Evolutionary conservation across 2,329 filamentous ascomycete species (phyloP).

Genomic region (Colletotrichum phormii): DNA sequence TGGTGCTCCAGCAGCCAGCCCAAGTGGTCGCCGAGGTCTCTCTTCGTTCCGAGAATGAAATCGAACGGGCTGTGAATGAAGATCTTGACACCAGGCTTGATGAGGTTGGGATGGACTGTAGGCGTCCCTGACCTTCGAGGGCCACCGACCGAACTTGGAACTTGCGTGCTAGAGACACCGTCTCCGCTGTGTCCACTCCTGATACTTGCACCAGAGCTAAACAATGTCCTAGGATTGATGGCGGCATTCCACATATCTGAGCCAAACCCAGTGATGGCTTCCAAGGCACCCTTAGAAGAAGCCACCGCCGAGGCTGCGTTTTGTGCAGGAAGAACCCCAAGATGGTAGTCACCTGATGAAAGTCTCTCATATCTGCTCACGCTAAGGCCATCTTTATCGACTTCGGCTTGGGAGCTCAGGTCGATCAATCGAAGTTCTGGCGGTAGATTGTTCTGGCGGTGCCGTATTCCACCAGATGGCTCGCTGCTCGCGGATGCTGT

Average conservation of each 20-base stretch:
- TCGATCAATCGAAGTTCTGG: conserved; percentile 94
- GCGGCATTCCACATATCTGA: conserved; percentile 91
- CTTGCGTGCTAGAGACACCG: conserved; percentile 62
- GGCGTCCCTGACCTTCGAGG: conserved; percentile 37
- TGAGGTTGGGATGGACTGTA: conserved; percentile 63
- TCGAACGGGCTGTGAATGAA: conserved; percentile 98
- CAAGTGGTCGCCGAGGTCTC: conserved; percentile 87
- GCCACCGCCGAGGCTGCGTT: conserved; percentile 72
- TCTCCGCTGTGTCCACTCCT: conserved; percentile 71
- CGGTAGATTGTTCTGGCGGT: conserved; percentile 82
- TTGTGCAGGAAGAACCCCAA: conserved; percentile 83
- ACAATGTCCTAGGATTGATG: conserved; percentile 86
- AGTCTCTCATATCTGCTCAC: conserved; percentile 89
- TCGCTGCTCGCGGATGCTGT: conserved; percentile 64
- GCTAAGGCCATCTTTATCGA: conserved; percentile 87
- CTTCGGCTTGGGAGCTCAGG: conserved; percentile 84
- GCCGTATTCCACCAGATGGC: conserved; percentile 73
- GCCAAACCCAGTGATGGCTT: conserved; percentile 77
- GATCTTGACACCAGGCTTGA: conserved; percentile 74
- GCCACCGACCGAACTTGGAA: conserved; percentile 52
- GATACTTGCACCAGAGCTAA: conserved; percentile 87
- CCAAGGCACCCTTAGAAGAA: conserved; percentile 78
- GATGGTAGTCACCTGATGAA: conserved; percentile 90
- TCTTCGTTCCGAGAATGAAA: conserved; percentile 90
- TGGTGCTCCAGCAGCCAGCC: conserved; percentile 86